Evolutionary conservation across 2,329 filamentous ascomycete species (phyloP).

Genomic region (Colletotrichum euphorbiae): DNA sequence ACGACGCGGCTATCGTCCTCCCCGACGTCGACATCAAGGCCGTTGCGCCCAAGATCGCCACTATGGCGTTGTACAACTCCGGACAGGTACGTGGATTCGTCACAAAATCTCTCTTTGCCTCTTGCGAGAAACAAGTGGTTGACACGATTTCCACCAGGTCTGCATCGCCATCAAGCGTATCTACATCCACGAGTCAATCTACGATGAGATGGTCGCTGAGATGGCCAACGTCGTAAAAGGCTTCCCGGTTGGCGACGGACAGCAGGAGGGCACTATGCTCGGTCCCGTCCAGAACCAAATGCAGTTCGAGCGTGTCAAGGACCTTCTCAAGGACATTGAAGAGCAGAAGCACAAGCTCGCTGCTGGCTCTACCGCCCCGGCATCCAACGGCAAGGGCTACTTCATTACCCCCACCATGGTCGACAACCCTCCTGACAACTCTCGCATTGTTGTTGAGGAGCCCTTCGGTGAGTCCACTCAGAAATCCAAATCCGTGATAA

Average conservation of each 20-base stretch:
- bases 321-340: not conserved
- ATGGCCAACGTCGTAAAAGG: conserved; percentile 37
- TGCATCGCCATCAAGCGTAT: conserved; percentile 65
- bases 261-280: conserved; percentile 45
- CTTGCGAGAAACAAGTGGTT: not conserved
- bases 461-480: conserved; percentile 46
- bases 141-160: conserved; percentile 52
- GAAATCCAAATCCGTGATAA: not conserved
- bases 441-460: conserved; percentile 67
- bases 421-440: conserved; percentile 68
- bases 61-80: conserved; percentile 66
- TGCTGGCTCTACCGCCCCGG: conserved; percentile 48
- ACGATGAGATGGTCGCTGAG: conserved; percentile 47
- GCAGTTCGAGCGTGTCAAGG: conserved; percentile 64
- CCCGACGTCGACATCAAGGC: conserved; percentile 65
- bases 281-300: conserved; percentile 73
- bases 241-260: conserved; percentile 36
- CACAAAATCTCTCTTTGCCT: not conserved
- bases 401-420: conserved; percentile 70
- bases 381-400: conserved; percentile 57
- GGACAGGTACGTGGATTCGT: conserved; percentile 51
- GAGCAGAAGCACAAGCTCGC: conserved; percentile 24
- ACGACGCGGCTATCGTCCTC: conserved; percentile 70
- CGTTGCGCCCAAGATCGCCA: conserved; percentile 54
- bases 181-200: conserved; percentile 66